phyloP scores from a whole-genome alignment of 768 basidiomycete species.

The Kwoniella botswanensis region DNA sequence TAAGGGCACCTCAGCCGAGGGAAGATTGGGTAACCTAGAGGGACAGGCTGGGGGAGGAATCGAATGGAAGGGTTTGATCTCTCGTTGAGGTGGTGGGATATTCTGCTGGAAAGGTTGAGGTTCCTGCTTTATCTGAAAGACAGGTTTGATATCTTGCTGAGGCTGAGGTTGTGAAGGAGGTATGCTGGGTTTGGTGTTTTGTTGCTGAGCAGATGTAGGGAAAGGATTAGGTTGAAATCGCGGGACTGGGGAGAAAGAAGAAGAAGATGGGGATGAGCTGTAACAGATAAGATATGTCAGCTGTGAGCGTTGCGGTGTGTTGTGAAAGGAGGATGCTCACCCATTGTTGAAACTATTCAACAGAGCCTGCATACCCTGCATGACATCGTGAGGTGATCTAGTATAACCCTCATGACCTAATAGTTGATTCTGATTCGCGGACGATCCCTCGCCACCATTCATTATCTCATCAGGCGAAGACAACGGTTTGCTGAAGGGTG shows the following conservation, averaged over 20 bases:
- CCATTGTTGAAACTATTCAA: conserved; percentile 22
- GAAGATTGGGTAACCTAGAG: conserved; percentile 5
- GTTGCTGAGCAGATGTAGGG: conserved; percentile 18
- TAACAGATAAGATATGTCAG: not conserved
- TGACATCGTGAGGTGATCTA: conserved; percentile 21
- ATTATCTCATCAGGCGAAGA: conserved; percentile 32
- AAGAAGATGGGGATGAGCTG: conserved; percentile 2
- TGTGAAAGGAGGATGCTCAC: conserved; percentile 14
- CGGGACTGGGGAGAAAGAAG: conserved; percentile 6
- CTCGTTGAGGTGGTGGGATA: not conserved
- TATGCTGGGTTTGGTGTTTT: conserved; percentile 18
- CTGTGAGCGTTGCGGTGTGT: not conserved
- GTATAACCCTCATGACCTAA: conserved; percentile 16
- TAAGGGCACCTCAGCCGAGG: conserved; percentile 3
- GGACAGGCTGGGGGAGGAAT: conserved; percentile 20
- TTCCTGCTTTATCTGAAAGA: conserved; percentile 10
- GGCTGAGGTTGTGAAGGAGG: conserved; percentile 4
- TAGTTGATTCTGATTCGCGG: conserved; percentile 7
- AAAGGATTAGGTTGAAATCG: conserved; percentile 1
- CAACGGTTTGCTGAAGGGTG: conserved; percentile 34
- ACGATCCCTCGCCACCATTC: conserved; percentile 17
- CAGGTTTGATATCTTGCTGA: conserved; percentile 7
- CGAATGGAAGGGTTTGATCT: conserved; percentile 26
- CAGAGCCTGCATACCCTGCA: conserved; percentile 32
- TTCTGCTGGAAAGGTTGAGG: not conserved